Conservation (phyloP, 495 filamentous ascomycete genomes). For the Platismatia glauca region DNA sequence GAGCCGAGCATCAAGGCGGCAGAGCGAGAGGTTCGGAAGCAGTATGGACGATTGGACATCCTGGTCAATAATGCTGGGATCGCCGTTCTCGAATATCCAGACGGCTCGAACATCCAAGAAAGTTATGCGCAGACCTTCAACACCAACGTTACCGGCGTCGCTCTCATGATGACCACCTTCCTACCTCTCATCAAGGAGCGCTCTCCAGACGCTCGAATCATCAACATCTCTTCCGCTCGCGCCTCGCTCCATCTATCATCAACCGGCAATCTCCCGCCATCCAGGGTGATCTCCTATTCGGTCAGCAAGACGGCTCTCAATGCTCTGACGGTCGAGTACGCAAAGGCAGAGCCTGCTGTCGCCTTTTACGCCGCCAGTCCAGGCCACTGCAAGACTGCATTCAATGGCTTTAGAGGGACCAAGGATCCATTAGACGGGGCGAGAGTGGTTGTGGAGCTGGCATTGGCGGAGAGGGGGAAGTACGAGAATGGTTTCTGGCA, state of each 20-base stretch:
- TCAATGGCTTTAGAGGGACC: slow-evolving; percentile 28
- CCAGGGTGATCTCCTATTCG: slow-evolving; percentile 34
- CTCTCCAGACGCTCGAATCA: slow-evolving; percentile 11
- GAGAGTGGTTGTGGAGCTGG: slow-evolving; percentile 26
- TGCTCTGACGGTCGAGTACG: slow-evolving; percentile 42
- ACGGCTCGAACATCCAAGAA: slow-evolving; percentile 15
- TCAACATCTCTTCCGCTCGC: slow-evolving; percentile 23
- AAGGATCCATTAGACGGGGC: slow-evolving; percentile 29
- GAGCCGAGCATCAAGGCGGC: slow-evolving; percentile 36
- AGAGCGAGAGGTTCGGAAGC: slow-evolving; percentile 28
- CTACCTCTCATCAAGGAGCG: slow-evolving; percentile 39
- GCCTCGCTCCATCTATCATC: slow-evolving; percentile 5
- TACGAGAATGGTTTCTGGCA: slow-evolving; percentile 24
- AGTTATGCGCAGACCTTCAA: slow-evolving; percentile 31
- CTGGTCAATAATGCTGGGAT: slow-evolving; percentile 45
- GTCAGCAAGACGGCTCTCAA: slow-evolving; percentile 45
- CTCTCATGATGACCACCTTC: slow-evolving; percentile 37
- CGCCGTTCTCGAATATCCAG: slow-evolving; percentile 1
- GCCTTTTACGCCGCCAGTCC: slow-evolving; percentile 31
- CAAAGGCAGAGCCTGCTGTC: slow-evolving; percentile 31
- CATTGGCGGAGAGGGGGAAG: slow-evolving; percentile 22
- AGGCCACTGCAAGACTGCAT: slow-evolving; percentile 31
- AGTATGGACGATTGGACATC: slow-evolving; percentile 36
- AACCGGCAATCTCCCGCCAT: slow-evolving; percentile 18
- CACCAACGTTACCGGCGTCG: slow-evolving; percentile 38